phyloP scores from a whole-genome alignment of 805 yeast genomes.

The Starmerella bombicola region DNA sequence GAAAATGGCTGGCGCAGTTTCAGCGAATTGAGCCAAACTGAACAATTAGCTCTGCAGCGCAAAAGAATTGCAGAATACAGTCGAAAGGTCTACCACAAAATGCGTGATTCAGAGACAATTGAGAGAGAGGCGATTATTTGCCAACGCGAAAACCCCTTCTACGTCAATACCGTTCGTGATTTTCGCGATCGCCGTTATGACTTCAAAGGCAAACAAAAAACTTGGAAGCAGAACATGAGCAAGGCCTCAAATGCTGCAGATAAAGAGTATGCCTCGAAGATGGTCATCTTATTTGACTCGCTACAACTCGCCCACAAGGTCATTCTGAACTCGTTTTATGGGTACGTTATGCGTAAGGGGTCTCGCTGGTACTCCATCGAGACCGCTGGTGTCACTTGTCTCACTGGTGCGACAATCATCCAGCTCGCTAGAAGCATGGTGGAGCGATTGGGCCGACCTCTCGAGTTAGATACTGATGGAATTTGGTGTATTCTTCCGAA shows the following conservation, averaged over 20 bases:
- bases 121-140: conserved; percentile 90
- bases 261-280: conserved; percentile 82
- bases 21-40: conserved; percentile 62
- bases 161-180: conserved; percentile 83
- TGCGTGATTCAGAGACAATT: conserved; percentile 69
- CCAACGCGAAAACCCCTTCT: conserved; percentile 95
- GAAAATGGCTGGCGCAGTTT: conserved; percentile 33
- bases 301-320: conserved; percentile 94
- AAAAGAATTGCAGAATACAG: conserved; percentile 75
- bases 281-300: conserved; percentile 88
- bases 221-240: conserved; percentile 75
- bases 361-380: conserved; percentile 99
- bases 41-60: conserved; percentile 64
- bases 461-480: conserved; percentile 97
- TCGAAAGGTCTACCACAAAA: conserved; percentile 68
- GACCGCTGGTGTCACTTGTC: conserved; percentile 98
- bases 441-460: conserved; percentile 85
- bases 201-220: conserved; percentile 83
- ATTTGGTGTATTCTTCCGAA: conserved; percentile 96
- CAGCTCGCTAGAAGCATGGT: conserved; percentile 91
- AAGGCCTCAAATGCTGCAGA: conserved; percentile 44
- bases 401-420: conserved; percentile 94
- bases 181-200: conserved; percentile 95
- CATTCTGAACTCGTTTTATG: conserved; percentile 90
- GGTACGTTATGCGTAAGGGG: conserved; percentile 98